A percentile compares a stretch with the other conserved stretches of the same genome.
These are phyloP conservation scores for Stentor roeselii DNA, from an alignment of 73 alveolate species.

Conservation along the genomic window DNA sequence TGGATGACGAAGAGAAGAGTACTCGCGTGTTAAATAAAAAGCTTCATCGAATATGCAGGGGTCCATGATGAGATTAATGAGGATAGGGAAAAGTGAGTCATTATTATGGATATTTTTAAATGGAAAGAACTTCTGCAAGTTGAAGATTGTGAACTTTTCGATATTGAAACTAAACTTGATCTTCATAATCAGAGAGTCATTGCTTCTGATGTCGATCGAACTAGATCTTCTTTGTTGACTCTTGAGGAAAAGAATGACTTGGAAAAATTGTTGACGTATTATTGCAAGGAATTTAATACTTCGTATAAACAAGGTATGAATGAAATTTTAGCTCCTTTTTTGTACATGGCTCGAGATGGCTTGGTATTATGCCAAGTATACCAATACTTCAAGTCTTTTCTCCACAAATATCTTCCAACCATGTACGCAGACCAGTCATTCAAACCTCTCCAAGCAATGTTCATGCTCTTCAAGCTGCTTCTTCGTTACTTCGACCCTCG, in stretches of 20 bases:
- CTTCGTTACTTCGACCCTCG: conserved; percentile 66
- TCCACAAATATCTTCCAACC: conserved; percentile 33
- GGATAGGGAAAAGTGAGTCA: too few species aligned
- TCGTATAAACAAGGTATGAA: conserved; percentile 79
- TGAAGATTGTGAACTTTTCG: background rate
- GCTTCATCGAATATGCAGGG: background rate
- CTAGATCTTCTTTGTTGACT: conserved; percentile 27
- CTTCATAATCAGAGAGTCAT: conserved; percentile 29
- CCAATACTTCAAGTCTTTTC: conserved; percentile 23
- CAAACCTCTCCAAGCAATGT: conserved; percentile 41
- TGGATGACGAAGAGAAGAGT: background rate
- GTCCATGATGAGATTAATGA: too few species aligned
- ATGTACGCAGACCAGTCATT: conserved; percentile 44
- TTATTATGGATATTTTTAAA: background rate
- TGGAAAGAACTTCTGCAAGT: background rate
- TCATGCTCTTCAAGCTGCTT: conserved; percentile 40
- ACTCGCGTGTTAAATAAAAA: background rate
- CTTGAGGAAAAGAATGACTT: conserved; percentile 36
- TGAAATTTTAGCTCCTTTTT: conserved; percentile 67
- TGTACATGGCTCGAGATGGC: conserved; percentile 34
- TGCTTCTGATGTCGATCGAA: conserved; percentile 31
- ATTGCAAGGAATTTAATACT: conserved; percentile 53
- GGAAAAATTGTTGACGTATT: conserved; percentile 58
- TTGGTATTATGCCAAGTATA: conserved; percentile 23
- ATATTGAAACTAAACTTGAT: background rate